Evolutionary conservation across 2,329 filamentous ascomycete genomes (phyloP), one percentile per base, ranked within the genome.

Genomic region (Emmonsiellopsis sp.): DNA sequence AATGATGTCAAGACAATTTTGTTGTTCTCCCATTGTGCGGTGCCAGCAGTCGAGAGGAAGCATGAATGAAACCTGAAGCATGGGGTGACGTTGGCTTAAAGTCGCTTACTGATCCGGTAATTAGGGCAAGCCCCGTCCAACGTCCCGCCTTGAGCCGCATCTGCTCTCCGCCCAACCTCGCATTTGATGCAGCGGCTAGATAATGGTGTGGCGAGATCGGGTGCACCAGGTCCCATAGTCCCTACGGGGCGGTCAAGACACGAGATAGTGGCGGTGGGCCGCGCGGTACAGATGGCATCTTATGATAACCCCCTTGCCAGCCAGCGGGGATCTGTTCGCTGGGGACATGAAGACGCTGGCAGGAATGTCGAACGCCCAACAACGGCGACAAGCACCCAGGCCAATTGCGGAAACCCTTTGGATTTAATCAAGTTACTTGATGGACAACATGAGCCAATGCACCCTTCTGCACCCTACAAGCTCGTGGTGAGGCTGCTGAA

Each of bases 391-490:
- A 49, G 36, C 7, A 40, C 36, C 4, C 34, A 42, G 11, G 36
- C 47, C 36, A 49, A 32, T 40, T 49, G 36, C 27, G 34, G 10
- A 27, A 49, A 49, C 40, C 14, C 47, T 11, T 27, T 49, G 17
- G 47, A 49, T 40, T 40, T 49, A 21, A 40, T 49, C 14, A 39
- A 32, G 36, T 40, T 31, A 11, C 36, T 49, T 32, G 47, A 49
- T 11, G 17, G 34, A 32, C 47, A 49, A 27, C 36, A 49, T 42
- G 47, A 49, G 13, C 47, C 47, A 40, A 49, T 49, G 47, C 47
- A 49, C 11, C 36, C 17, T 40, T 49, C 47, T 36, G 36, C 36
- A 2, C 47, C 47, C 11, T 49, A 40, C n/a, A 34, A 42, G 47
- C 39, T 49, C 10, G 47, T 49, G 11, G 47, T 40, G 47, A 42